Evolutionary conservation across 148 eudicot genomes (phyloP), one percentile per base, ranked within the genome.

Genomic region (Rheum nobile): DNA sequence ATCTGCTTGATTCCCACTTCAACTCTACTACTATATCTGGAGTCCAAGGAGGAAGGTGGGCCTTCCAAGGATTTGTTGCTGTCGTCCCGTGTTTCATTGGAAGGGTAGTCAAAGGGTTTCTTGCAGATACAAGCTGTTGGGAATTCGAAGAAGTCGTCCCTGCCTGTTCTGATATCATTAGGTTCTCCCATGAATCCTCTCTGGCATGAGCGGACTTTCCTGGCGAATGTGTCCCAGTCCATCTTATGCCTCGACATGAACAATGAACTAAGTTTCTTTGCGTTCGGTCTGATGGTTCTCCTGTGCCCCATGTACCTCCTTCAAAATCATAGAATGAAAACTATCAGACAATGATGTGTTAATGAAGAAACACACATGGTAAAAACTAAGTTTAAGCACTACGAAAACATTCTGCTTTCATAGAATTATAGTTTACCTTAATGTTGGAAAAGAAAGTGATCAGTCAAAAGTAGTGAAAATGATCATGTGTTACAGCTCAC

Each of bases 231-330:
- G 35, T 76, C 78, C 96, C 91, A 87, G 8, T 84, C 88, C 94
- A 95, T 90, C 74, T 83, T 79, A 68, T 86, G 83, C 29, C 91
- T 85, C n/a, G 88, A 84, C 86, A 84, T 82, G 71, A 95, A 90
- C 82, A 91, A 78, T 73, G 99, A 85, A 75, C 96, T 95, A 5
- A 95, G 94, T 87, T 83, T 90, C 81, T 92, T 95, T 17, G 99
- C 99, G 61, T 95, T 95, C 44, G 99, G 99, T 75, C 94, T 85
- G 65, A 95, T 85, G 42, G 99, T 95, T 76, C 99, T 83, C 79
- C 92, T 95, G 81, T 95, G 99, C 38, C 99, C 99, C 89, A 85
- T 86, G 70, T 93, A 95, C 82, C 99, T 86, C 97, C 99, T 95
- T 65, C 47, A 61, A 31, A 65, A n/a, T 59, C 41, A 74, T 17